phyloP scores from a whole-genome alignment of 2,329 filamentous ascomycete species.

The Diaporthe sp. region DNA sequence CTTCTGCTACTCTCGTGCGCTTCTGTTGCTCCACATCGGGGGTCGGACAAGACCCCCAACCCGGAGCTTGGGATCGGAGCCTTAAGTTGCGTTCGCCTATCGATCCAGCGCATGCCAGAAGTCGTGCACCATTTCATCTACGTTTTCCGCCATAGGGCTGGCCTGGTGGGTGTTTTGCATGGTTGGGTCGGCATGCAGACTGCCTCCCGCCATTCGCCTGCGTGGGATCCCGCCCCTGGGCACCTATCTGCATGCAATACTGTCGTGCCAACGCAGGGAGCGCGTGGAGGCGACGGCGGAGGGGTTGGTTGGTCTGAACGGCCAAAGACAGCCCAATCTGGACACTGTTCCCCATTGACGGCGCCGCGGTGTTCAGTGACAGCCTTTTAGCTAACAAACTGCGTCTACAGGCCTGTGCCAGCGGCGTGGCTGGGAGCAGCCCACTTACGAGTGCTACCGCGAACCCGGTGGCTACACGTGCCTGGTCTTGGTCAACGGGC shows the following conservation, averaged over 20 bases:
- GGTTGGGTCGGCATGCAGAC: constrained; percentile 55
- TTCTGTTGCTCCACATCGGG: constrained; percentile 24
- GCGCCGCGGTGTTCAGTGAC: constrained; percentile 17
- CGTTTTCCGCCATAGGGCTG: constrained; percentile 46
- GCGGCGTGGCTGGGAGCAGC: constrained; percentile 93
- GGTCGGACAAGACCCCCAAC: constrained; percentile 25
- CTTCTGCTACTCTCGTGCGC: constrained; percentile 32
- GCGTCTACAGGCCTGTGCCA: constrained; percentile 85
- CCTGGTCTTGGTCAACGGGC: constrained; percentile 94
- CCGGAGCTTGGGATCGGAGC: constrained; percentile 29
- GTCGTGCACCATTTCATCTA: constrained; percentile 32
- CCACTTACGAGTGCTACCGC: constrained; percentile 86
- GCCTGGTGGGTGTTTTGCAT: constrained; percentile 44
- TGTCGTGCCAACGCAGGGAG: constrained; percentile 16
- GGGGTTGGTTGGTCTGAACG: constrained; percentile 1
- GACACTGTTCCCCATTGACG: constrained; percentile 40
- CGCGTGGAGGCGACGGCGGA: constrained; percentile 29
- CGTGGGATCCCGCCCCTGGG: constrained; percentile 36
- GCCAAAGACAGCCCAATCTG: constrained; percentile 33
- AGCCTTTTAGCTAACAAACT: constrained; percentile 36
- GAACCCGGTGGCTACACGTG: constrained; percentile 85
- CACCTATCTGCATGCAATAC: constrained; percentile 35
- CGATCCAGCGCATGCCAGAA: constrained; percentile 5
- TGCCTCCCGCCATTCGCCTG: constrained; percentile 45
- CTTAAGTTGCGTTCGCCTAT: constrained; percentile 13